Evolutionary conservation across 2,329 filamentous ascomycete species (phyloP).

Genomic region (Fusarium proliferatum): DNA sequence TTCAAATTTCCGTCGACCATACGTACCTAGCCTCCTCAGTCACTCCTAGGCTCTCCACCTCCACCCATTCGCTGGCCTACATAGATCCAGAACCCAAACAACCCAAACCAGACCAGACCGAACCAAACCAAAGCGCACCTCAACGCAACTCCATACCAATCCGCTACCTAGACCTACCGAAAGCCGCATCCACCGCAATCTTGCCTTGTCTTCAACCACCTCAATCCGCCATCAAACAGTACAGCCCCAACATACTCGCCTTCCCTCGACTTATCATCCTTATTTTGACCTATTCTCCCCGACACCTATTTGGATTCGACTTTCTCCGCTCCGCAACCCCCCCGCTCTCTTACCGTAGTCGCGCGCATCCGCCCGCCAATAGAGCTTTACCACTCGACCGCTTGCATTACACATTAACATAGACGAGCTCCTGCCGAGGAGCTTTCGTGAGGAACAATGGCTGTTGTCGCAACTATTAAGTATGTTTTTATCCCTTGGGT

Average conservation of each 20-base stretch:
- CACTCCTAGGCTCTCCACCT: slow-evolving; percentile 25
- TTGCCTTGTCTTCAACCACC: slow-evolving; percentile 31
- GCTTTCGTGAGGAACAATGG: slow-evolving; percentile 58
- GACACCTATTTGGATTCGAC: slow-evolving; percentile 16
- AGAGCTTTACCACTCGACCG: slow-evolving; percentile 40
- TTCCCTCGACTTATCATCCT: slow-evolving; percentile 5
- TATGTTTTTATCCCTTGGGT: slow-evolving; percentile 52
- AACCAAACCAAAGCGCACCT: slow-evolving; percentile 18
- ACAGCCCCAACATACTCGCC: slow-evolving; percentile 10
- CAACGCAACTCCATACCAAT: slow-evolving; percentile 38
- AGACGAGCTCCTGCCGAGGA: slow-evolving; percentile 53
- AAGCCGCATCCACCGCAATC: slow-evolving; percentile 37
- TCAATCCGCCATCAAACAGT: slow-evolving; percentile 25
- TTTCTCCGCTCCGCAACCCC: slow-evolving; percentile 30
- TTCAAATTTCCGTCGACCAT: slow-evolving; percentile 13
- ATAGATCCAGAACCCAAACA: slow-evolving; percentile 19
- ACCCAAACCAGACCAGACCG: slow-evolving; percentile 15
- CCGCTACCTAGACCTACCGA: slow-evolving; percentile 31
- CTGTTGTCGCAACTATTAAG: slow-evolving; percentile 75
- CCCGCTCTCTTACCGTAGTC: slow-evolving; percentile 35
- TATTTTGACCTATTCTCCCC: background rate
- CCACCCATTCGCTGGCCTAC: slow-evolving; percentile 31
- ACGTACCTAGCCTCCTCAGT: slow-evolving; percentile 21
- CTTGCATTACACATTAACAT: slow-evolving; percentile 36
- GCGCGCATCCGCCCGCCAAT: slow-evolving; percentile 40